Base-by-base conservation (phyloP, 2,329 filamentous ascomycete species). In the Fusarium odoratissimum region DNA sequence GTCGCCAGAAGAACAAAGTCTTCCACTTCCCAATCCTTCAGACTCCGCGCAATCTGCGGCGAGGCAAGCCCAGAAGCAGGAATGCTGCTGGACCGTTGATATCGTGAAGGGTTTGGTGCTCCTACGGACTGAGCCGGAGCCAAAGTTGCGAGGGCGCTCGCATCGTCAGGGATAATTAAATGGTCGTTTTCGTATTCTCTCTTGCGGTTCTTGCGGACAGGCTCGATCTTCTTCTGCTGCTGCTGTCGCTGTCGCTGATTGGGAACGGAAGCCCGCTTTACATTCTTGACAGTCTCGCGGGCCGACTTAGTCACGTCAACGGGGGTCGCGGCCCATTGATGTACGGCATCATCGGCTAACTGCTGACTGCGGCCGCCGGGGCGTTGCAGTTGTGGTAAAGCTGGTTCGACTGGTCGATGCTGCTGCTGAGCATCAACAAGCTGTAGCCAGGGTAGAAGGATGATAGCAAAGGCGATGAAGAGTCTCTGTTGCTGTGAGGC, bases 11-110 rank as follows among this genome's bases (percentile, higher is more conserved):
- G 94, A 86, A 98, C 93, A 90, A 98, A 97, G 88, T 98, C 95
- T 93, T 98, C 95, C 86, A 98, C 95, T 93, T 98, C 94, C 95
- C 95, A 98, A 86, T 98, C 95, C 90, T 95, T 92, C 90, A 98
- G 88, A 88, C 92, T 97, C 91, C 95, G 95, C 95, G 95, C 95
- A 92, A 89, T 88, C 82, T 93, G 92, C 92, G 92, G 93, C 93
- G 93, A 91, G 86, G 92, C 89, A 83, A 93, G 87, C 79, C 91
- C 91, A 82, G 88, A 87, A 82, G 88, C 82, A 74, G 83, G 83
- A 81, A 87, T 88, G 84, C 88, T 89, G 82, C 87, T 86, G 80
- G 86, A 81, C 81, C 80, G 79, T 75, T 80, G 80, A 79, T 80
- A 85, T 90, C 90, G 88, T 90, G 91, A 90, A 90, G 90, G 84